Evolutionary conservation across 768 basidiomycete genomes (phyloP).

Genomic region (Auriculariales sp.): DNA sequence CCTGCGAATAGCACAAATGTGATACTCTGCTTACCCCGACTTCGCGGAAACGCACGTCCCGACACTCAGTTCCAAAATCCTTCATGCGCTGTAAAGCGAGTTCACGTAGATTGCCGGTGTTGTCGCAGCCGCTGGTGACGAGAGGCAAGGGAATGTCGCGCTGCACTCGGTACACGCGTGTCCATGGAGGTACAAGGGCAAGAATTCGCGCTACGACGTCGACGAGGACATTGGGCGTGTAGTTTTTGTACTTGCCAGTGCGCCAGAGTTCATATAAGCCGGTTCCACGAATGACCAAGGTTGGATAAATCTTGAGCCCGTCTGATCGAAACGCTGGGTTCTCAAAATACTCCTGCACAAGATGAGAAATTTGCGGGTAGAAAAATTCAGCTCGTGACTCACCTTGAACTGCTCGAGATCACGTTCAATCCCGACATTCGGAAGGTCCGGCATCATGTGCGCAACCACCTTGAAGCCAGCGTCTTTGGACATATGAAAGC

Average conservation of each 20-base stretch:
- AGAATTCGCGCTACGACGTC: slow-evolving; percentile 94
- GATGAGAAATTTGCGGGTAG: background rate
- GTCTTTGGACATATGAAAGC: slow-evolving; percentile 95
- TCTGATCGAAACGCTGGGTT: slow-evolving; percentile 96
- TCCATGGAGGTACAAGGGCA: slow-evolving; percentile 97
- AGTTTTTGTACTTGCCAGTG: slow-evolving; percentile 97
- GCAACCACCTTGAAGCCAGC: slow-evolving; percentile 99
- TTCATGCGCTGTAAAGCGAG: slow-evolving; percentile 95
- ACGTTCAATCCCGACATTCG: slow-evolving; percentile 92
- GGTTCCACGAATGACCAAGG: slow-evolving; percentile 92
- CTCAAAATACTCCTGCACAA: slow-evolving; percentile 75
- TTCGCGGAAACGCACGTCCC: slow-evolving; percentile 95
- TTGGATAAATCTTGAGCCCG: slow-evolving; percentile 96
- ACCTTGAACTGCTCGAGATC: slow-evolving; percentile 94
- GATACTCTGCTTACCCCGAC: slow-evolving; percentile 60
- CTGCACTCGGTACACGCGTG: slow-evolving; percentile 94
- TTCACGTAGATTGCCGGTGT: slow-evolving; percentile 92
- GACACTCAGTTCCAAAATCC: slow-evolving; percentile 94
- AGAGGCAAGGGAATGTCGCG: slow-evolving; percentile 94
- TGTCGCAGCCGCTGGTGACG: slow-evolving; percentile 94
- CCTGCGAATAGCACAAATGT: slow-evolving; percentile 1
- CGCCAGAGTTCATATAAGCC: slow-evolving; percentile 93
- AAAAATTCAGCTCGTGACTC: background rate
- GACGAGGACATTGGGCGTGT: slow-evolving; percentile 95
- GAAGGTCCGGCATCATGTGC: slow-evolving; percentile 99